Evolutionary conservation across 305 asterid species (phyloP).

Genomic region (Fraxinus paxiana): DNA sequence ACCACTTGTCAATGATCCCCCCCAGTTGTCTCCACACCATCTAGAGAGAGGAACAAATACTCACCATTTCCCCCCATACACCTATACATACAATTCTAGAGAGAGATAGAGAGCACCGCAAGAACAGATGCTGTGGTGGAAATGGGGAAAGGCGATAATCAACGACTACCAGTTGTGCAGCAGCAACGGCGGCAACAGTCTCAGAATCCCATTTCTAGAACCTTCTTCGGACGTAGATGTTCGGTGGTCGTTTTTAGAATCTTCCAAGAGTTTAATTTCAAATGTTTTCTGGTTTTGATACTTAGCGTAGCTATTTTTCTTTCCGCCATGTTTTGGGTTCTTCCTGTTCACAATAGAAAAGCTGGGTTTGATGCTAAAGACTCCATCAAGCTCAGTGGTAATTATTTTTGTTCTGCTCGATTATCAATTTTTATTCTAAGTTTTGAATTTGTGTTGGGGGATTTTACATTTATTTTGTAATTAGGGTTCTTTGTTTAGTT

Average conservation of each 20-base stretch:
- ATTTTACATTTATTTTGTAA: background rate
- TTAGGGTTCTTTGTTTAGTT: background rate
- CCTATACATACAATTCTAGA: background rate
- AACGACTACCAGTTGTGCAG: slow-evolving; percentile 34
- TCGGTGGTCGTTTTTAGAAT: slow-evolving; percentile 24
- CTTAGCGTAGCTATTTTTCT: slow-evolving; percentile 27
- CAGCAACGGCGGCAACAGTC: slow-evolving; percentile 29
- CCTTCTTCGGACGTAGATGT: slow-evolving; percentile 28
- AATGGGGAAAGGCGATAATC: slow-evolving; percentile 45
- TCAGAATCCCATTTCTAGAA: slow-evolving; percentile 16
- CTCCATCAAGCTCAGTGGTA: slow-evolving; percentile 33
- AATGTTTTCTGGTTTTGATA: slow-evolving; percentile 36
- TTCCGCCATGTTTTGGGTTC: slow-evolving; percentile 33
- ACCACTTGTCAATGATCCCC: slow-evolving; percentile 21
- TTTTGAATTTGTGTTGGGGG: background rate
- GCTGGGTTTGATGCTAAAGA: slow-evolving; percentile 38
- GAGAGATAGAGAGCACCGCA: background rate
- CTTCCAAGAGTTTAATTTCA: slow-evolving; percentile 26
- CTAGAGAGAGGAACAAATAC: slow-evolving; percentile 23
- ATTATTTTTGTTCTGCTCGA: background rate
- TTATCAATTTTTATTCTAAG: background rate
- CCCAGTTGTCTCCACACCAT: slow-evolving; percentile 19
- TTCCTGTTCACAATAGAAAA: slow-evolving; percentile 23
- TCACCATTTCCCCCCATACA: background rate
- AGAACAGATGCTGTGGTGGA: slow-evolving; percentile 43